Evolutionary conservation across 2,329 filamentous ascomycete genomes (phyloP).

Genomic region (Incumbomyces lentus): DNA sequence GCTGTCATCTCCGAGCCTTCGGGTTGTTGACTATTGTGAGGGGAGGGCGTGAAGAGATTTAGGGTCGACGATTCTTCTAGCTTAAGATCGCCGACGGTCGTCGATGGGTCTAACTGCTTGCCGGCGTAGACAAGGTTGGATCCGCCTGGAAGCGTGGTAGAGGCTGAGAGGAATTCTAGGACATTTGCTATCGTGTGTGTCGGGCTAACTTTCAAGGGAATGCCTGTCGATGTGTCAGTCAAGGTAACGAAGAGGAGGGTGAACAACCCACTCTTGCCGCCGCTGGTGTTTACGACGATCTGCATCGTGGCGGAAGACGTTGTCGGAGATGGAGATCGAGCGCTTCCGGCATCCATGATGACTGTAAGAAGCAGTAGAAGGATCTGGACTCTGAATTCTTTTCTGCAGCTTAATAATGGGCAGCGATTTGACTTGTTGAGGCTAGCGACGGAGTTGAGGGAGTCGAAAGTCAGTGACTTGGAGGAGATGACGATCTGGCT

Average conservation of each 20-base stretch:
- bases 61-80: constrained; percentile 16
- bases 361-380: background rate
- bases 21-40: constrained; percentile 9
- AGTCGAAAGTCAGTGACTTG: no score
- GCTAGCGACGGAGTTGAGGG: no score
- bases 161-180: constrained; percentile 46
- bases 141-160: constrained; percentile 41
- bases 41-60: constrained; percentile 32
- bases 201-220: constrained; percentile 45
- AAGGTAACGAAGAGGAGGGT: constrained; percentile 3
- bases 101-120: constrained; percentile 40
- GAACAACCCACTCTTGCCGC: constrained; percentile 44
- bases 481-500: no score
- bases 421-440: no score
- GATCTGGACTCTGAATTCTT: background rate
- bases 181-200: constrained; percentile 47
- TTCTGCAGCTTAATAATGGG: no score
- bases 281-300: constrained; percentile 27
- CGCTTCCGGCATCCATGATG: constrained; percentile 1
- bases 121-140: constrained; percentile 50
- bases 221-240: constrained; percentile 34
- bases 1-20: constrained; percentile 13
- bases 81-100: constrained; percentile 19
- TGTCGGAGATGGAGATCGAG: background rate
- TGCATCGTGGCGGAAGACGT: background rate